Evolutionary conservation across 2,329 filamentous ascomycete species (phyloP), one percentile per base, ranked within the genome.

Genomic region (Apiospora kogelbergensis): DNA sequence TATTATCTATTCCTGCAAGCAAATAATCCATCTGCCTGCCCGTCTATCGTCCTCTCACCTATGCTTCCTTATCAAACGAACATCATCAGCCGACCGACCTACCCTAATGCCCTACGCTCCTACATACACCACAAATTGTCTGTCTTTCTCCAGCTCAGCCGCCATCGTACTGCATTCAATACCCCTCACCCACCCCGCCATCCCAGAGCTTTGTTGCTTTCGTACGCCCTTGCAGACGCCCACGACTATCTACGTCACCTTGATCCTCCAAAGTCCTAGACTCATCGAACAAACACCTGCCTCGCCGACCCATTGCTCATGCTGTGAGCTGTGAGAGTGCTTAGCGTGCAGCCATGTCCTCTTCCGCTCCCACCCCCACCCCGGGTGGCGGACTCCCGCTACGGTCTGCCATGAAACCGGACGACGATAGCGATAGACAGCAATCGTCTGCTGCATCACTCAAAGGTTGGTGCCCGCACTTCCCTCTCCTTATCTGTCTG

Each of bases 401-500:
- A 26, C 76, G 76, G 24, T 76, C 77, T 66, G 76, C 76, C 60
- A 68, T 79, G 67, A 79, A 77, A 68, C 72, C 76, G 44, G 77
- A 79, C 22, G 76, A 78, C 68, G 77, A 78, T 48, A 67, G 71
- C 20, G 76, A 78, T 46, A 72, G 74, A 40, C 63, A 71, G 4
- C 73, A 74, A 1, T 68, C 74, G 24, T 70, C 70, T 22, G 74
- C 72, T 67, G 70, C 70, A 41, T 66, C 67, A 13, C 66, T 68
- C 15, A 77, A 78, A 78, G 76, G 76, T 78, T 71, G 66, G 76
- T 76, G 75, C 17, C 20, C 53, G n/a, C 69, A 66, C 63, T 57
- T 26, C 30, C 64, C 37, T 9, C 6, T 65, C 48, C 46, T 64
- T 68, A 48, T 45, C n/a, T 26, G 26, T 11, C 3, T 60, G 53